These are phyloP conservation scores for Effrenium voratum DNA, from an alignment of 73 alveolate genomes.

Conservation along the genomic window DNA sequence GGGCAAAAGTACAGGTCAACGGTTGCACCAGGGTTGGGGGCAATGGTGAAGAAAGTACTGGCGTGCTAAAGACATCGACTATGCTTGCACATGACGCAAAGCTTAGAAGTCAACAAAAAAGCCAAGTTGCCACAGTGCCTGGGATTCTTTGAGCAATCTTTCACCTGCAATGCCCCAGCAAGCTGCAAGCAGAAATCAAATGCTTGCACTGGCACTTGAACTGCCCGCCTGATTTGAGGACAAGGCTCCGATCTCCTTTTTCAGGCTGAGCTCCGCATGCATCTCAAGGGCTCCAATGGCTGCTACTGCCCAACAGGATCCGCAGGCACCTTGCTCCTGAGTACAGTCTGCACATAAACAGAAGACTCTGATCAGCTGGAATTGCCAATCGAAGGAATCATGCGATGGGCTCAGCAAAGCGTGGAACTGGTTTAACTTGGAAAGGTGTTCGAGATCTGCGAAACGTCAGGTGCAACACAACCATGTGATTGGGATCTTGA, in stretches of 20 bases:
- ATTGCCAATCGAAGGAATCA: too few species aligned
- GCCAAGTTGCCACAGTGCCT: slow-evolving; percentile 69
- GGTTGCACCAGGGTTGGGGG: background rate
- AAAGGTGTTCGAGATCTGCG: too few species aligned
- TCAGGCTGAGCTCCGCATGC: slow-evolving; percentile 78
- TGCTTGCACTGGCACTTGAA: background rate
- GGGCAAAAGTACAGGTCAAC: background rate
- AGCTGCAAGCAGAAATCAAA: background rate
- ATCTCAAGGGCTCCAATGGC: slow-evolving; percentile 83
- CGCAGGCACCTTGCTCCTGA: slow-evolving; percentile 88
- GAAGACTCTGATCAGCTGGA: too few species aligned
- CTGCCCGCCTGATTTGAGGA: slow-evolving; percentile 43
- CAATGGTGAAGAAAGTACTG: background rate
- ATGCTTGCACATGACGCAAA: background rate
- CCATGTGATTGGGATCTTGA: too few species aligned
- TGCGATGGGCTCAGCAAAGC: too few species aligned
- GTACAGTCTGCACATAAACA: too few species aligned
- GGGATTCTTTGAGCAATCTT: slow-evolving; percentile 51
- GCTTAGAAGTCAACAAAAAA: background rate
- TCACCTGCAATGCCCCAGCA: background rate
- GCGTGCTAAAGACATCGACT: background rate
- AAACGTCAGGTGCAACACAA: too few species aligned
- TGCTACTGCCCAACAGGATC: slow-evolving; percentile 93
- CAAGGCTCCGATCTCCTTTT: slow-evolving; percentile 43
- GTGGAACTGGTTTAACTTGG: too few species aligned